Evolutionary conservation across 768 basidiomycete species (phyloP), one percentile per base, ranked within the genome.

Genomic region (Naganishia friedmannii): DNA sequence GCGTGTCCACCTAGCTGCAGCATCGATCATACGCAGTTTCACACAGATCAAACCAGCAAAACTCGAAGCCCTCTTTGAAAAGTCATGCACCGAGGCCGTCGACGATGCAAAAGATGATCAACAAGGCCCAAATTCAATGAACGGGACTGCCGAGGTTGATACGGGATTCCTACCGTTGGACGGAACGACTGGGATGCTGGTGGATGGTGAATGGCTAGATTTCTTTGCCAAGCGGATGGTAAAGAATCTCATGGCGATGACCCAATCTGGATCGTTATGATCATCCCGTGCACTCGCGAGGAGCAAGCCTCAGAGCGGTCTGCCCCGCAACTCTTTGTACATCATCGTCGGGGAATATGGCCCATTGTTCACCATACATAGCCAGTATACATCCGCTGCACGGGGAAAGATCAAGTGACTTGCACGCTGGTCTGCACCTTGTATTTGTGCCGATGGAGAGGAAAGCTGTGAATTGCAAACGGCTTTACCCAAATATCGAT

Each of bases 171-270:
- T 58, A 19, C 34, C 57, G 19, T 37, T 58, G 32, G 57, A 58
- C n/a, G 34, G 57, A 39, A 37, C 31, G 9, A 23, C 34, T 10
- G 57, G 34, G 37, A 58, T 58, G 57, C 37, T 58, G 21, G 57
- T 58, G 32, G 34, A 58, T 31, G 34, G 31, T 21, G 57, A 58
- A 39, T 58, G 57, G 57, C 57, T 58, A 3, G 57, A 39, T n/a
- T 10, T 32, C 32, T 58, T 58, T 21, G 37, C 34, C 19, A 58
- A 37, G 21, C 29, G 54, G 29, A 34, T 55, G 54, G 29, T 55
- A 29, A 17, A 34, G 54, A 29, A 55, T 55, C 54, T 55, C 6
- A 19, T 55, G 29, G 54, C 3, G 26, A 31, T 55, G 54, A 21
- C 54, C 13, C 28, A 32, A 34, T 29, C 54, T 19, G 54, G 26